Base-by-base conservation (phyloP, 129 eudicot genomes). In the Silybum marianum region DNA sequence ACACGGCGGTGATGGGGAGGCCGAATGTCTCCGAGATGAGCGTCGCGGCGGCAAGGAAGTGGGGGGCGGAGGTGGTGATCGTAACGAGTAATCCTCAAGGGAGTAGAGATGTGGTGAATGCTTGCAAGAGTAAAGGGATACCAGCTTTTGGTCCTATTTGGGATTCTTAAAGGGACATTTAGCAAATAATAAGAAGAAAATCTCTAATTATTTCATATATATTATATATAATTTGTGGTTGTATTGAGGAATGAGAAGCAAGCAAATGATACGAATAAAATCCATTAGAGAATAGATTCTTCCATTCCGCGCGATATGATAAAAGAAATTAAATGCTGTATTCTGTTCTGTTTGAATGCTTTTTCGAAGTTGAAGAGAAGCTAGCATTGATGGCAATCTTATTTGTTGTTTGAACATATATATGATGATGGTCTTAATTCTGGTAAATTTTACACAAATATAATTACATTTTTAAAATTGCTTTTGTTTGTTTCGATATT, bases 101-200 rank as follows among this genome's bases (percentile, higher is more conserved):
- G 70, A 92, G 94, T 77, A 88, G 93, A 81, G 97, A 90, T 83
- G 90, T 92, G 62, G 91, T 92, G 34, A 75, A 85, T 82, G 95
- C 93, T 38, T 92, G 97, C 84, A 90, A 92, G 84, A 81, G 84
- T 28, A 40, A 73, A 9, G 97, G 97, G 34, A 87, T 92, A 42
- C 85, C 97, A 19, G 93, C 93, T 1, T 92, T 92, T 82, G 93
- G 95, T 46, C 97, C 97, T 2, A 88, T 92, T 81, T 92, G 95
- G 95, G 97, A 92, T 75, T 92, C 97, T 18, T 92, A 77, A 71
- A 3, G 28, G 60, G n/a, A 48, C n/a, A 48, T 48, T 48, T 13
- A 48, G 19, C 60, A 48, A 48, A 48, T 44, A 44, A 2, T 48
- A 48, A 3, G 60, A 48, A 3, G 42, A 38, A 38, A 38, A 6